Evolutionary conservation across 192 early-diverging fungal species (phyloP), one percentile per base, ranked within the genome.

Genomic region (Globomyces pollinis-pini): DNA sequence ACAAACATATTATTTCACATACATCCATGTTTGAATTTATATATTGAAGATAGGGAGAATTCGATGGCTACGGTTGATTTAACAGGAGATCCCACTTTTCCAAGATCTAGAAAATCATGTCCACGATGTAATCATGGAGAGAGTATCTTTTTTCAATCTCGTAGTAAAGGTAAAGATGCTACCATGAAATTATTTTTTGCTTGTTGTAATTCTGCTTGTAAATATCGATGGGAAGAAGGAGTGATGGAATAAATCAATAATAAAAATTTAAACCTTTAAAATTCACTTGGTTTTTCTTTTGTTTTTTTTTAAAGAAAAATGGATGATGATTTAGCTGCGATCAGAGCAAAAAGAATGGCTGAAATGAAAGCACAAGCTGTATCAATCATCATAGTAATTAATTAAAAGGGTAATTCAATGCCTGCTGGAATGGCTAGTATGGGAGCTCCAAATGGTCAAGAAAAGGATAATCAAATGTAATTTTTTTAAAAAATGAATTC

Each of bases 251-350:
- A 31, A 29, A 51, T 51, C 26, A 24, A 51, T 51, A 30, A 51
- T 34, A 51, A 16, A 51, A 33, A 33, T 33, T 33, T 51, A 51
- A 21, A n/a, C n/a, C n/a, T n/a, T n/a, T n/a, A n/a, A n/a, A n/a
- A n/a, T n/a, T n/a, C n/a, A n/a, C n/a, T n/a, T n/a, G n/a, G n/a
- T 47, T 47, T 47, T 47, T 13, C 23, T 26, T 26, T 7, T 26
- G 53, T 41, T 41, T 55, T 36, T 57, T 57, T 39, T 57, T 57
- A 21, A 24, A 21, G 4, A 32, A 53, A 39, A 20, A 86, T 86
- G 87, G 84, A 78, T 56, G 86, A 84, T 68, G 89, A 91, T 63
- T 80, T 91, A 28, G 75, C 75, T 65, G 79, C 79, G 43, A 88
- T 91, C 62, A 77, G 89, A 47, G 84, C 83, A 33, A 76, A 79